Evolutionary conservation across 306 rosid species (phyloP), one percentile per base, ranked within the genome.

Genomic region (Notholithocarpus densiflorus): DNA sequence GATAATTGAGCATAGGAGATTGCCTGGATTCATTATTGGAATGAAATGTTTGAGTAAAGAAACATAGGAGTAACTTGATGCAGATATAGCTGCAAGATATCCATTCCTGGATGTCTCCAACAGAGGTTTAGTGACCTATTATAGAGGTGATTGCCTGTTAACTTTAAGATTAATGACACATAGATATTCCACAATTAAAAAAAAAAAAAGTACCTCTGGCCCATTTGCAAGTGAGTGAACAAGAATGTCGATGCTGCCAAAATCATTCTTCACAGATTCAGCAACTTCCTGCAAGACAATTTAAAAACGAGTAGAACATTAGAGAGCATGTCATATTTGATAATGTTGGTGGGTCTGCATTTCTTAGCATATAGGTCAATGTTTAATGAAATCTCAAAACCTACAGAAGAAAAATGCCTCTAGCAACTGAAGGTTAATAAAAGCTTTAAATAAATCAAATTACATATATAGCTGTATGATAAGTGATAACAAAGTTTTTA

Each of bases 191-290:
- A 65, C 20, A 5, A 18, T 5, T 4, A n/a, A 75, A 68, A 78
- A 2, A 3, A 77, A 68, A 77, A 1, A 77, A 60, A n/a, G 18
- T 85, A 95, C 98, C 95, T 95, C 99, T n/a, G 99, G 99, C 74
- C 92, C 98, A 83, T 95, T 95, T 60, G 99, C 99, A 83, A 95
- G 99, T n/a, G 99, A 93, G 87, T 95, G 99, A 80, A 95, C 99
- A 73, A 95, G 98, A 76, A 95, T 91, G 85, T 95, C 99, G 74
- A 95, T 90, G 90, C 92, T 95, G 83, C 99, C 99, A 70, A 90
- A 95, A 85, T 95, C 98, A 65, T 84, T 89, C 88, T 93, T 91
- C 78, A 95, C 96, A 74, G 92, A 82, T 76, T 92, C 97, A 75
- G 93, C 93, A 80, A 84, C 94, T 95, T 95, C 99, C 99, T 95